Percentiles rank a stretch among this genome's conserved stretches.
Conservation (phyloP, 1,139 yeast genomes). For the Insectozyma bohioensis region DNA sequence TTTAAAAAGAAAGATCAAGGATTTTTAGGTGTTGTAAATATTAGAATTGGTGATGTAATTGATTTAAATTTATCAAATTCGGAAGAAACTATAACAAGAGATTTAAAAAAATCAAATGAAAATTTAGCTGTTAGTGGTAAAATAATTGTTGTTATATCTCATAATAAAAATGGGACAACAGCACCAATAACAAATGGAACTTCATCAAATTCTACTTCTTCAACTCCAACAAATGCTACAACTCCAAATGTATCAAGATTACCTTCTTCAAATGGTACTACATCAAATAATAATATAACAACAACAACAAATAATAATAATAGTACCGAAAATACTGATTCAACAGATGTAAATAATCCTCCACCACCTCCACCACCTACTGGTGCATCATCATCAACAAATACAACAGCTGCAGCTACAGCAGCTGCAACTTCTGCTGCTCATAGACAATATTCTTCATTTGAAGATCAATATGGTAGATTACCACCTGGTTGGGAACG, state of each 20-base stretch:
- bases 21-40: constrained; percentile 93
- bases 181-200: constrained; percentile 16
- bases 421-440: constrained; percentile 20
- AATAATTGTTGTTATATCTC: constrained; percentile 73
- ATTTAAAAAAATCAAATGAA: constrained; percentile 87
- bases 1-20: constrained; percentile 99
- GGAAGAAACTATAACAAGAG: constrained; percentile 91
- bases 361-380: constrained; percentile 1
- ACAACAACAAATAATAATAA: no score
- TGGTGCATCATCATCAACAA: constrained; percentile 5
- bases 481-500: constrained; percentile 99
- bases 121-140: constrained; percentile 91
- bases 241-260: constrained; percentile 6
- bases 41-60: constrained; percentile 85
- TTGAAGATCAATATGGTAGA: constrained; percentile 95
- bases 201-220: constrained; percentile 2
- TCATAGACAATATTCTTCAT: constrained; percentile 76
- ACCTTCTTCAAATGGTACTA: constrained; percentile 6
- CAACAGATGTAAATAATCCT: no score
- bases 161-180: constrained; percentile 20
- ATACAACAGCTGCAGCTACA: constrained; percentile 13
- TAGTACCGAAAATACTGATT: no score
- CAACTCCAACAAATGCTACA: constrained; percentile 14
- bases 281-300: not conserved
- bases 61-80: constrained; percentile 59